These are phyloP conservation scores for Arthrobotrys musiformis DNA, from an alignment of 2,329 filamentous ascomycete species.

Conservation along the genomic window DNA sequence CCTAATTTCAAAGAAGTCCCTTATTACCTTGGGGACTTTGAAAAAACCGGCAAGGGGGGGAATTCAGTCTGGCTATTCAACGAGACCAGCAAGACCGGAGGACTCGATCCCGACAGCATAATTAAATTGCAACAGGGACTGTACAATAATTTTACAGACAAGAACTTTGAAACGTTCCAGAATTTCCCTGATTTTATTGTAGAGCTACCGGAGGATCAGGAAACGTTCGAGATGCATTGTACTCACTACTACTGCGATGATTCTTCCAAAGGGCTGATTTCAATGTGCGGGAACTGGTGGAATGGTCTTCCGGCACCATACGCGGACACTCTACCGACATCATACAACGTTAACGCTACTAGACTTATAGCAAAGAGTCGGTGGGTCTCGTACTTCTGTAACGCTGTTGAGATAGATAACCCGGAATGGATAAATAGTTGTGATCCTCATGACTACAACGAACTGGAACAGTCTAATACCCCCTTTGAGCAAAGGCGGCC, in stretches of 20 bases:
- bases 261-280: background rate
- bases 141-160: background rate
- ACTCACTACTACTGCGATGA: background rate
- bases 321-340: background rate
- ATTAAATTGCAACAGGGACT: background rate
- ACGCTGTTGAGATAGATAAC: background rate
- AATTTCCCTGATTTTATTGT: conserved; percentile 6
- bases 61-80: background rate
- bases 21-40: background rate
- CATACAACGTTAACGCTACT: background rate
- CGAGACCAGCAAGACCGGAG: background rate
- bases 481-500: background rate
- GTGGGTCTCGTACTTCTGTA: background rate
- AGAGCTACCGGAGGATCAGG: background rate
- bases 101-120: background rate
- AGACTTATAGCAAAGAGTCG: background rate
- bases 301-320: background rate
- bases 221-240: background rate
- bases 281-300: background rate
- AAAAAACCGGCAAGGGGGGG: background rate
- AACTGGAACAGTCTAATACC: background rate
- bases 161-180: background rate
- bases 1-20: background rate
- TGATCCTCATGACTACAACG: background rate
- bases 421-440: background rate